Percentiles rank a stretch among this genome's conserved stretches.
Evolutionary conservation across 1,284 basidiomycete species (phyloP).

Genomic region (Flammula alnicola): DNA sequence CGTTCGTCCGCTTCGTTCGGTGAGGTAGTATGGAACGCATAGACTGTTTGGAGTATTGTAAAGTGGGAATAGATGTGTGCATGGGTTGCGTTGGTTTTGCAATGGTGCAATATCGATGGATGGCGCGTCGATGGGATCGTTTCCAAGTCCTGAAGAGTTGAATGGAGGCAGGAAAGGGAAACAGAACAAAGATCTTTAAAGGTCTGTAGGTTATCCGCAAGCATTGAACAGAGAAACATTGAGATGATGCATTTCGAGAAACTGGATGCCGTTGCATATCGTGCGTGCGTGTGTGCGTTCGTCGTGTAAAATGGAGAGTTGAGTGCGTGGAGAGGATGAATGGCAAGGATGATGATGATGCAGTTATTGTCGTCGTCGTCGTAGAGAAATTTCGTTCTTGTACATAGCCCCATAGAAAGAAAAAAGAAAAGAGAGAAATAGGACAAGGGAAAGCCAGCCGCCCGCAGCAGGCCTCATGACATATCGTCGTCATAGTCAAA

Average conservation of each 20-base stretch:
- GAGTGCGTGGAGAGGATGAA: neutral
- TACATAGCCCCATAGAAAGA: conserved; percentile 4
- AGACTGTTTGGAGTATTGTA: neutral
- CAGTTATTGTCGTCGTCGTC: conserved; percentile 6
- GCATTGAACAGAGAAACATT: no score
- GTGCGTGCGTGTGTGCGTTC: no score
- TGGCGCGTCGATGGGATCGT: neutral
- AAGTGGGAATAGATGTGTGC: neutral
- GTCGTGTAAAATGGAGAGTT: no score
- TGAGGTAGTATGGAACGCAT: no score
- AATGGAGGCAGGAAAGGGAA: no score
- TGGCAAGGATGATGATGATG: conserved; percentile 3
- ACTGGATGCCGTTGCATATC: no score
- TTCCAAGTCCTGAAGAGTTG: no score
- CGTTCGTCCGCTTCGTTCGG: no score
- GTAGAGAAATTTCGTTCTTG: no score
- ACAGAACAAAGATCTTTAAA: no score
- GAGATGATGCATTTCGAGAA: no score
- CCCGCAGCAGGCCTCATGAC: conserved; percentile 27
- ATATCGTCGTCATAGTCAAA: conserved; percentile 43
- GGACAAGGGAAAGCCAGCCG: neutral
- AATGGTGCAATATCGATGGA: neutral
- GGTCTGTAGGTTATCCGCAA: no score
- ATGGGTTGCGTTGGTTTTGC: neutral
- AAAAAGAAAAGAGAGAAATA: neutral